Conservation (phyloP, 306 rosid species). For the Castanopsis chinensis region DNA sequence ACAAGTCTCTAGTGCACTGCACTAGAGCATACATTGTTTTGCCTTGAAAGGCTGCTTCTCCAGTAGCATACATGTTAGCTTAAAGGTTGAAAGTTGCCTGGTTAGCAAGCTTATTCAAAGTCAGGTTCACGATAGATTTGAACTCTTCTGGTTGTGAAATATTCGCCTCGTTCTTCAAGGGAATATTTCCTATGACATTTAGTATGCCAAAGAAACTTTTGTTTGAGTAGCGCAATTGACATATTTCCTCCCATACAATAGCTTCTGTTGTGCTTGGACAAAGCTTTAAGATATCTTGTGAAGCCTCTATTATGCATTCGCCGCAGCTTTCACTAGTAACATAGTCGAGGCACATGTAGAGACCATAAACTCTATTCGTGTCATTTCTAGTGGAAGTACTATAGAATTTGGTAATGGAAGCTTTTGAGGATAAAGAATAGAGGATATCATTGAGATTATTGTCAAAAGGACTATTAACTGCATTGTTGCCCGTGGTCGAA, state of each 20-base stretch:
- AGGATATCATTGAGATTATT: conserved; percentile 30
- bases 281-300: conserved; percentile 19
- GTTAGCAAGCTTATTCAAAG: conserved; percentile 32
- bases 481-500: conserved; percentile 17
- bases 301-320: conserved; percentile 32
- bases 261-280: conserved; percentile 54
- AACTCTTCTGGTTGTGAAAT: conserved; percentile 33
- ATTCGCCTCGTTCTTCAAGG: conserved; percentile 16
- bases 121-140: conserved; percentile 32
- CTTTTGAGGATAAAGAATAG: conserved; percentile 26
- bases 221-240: conserved; percentile 55
- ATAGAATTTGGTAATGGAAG: conserved; percentile 24
- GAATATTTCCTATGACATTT: conserved; percentile 31
- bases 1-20: conserved; percentile 61
- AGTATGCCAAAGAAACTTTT: conserved; percentile 41
- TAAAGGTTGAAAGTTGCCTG: conserved; percentile 35
- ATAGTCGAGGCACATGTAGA: conserved; percentile 46
- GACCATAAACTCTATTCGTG: conserved; percentile 18
- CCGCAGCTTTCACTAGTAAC: conserved; percentile 27
- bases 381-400: conserved; percentile 24
- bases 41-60: conserved; percentile 30
- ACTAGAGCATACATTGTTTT: conserved; percentile 46
- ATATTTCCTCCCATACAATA: conserved; percentile 46
- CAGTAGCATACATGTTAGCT: conserved; percentile 40
- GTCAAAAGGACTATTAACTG: conserved; percentile 14